phyloP scores from a whole-genome alignment of 345 rosid species.

The Corymbia maculata region DNA sequence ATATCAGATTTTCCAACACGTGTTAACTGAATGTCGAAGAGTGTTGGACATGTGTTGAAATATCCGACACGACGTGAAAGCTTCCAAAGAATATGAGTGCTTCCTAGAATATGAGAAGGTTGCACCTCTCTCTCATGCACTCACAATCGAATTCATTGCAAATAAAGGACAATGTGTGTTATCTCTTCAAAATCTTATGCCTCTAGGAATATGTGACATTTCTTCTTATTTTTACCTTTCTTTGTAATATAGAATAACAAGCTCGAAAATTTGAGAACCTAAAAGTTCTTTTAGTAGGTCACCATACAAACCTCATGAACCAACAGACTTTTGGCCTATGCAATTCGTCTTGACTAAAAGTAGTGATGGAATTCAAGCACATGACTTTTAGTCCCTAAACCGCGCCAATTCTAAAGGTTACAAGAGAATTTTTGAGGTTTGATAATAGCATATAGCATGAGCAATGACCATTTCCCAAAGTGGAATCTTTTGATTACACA shows the following conservation, averaged over 20 bases:
- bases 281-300: not conserved
- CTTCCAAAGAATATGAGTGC: too few relatives aligned
- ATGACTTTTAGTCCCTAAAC: not conserved
- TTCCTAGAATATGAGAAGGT: not conserved
- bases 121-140: not conserved
- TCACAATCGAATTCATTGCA: too few relatives aligned
- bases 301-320: not conserved
- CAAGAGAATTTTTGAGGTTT: not conserved
- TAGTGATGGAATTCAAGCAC: not conserved
- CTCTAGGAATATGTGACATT: not conserved
- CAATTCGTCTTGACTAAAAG: not conserved
- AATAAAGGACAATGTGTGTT: not conserved
- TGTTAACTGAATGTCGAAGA: too few relatives aligned
- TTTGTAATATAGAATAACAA: not conserved
- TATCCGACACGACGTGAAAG: too few relatives aligned
- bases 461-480: not conserved
- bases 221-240: not conserved
- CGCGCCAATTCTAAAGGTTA: not conserved
- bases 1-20: too few relatives aligned
- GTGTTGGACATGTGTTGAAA: too few relatives aligned
- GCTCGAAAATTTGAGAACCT: not conserved
- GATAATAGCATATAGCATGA: not conserved
- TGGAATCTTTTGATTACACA: not conserved
- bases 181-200: not conserved
- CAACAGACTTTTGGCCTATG: not conserved